phyloP scores from a whole-genome alignment of 257 asterid species.

The Jasminum sambac region DNA sequence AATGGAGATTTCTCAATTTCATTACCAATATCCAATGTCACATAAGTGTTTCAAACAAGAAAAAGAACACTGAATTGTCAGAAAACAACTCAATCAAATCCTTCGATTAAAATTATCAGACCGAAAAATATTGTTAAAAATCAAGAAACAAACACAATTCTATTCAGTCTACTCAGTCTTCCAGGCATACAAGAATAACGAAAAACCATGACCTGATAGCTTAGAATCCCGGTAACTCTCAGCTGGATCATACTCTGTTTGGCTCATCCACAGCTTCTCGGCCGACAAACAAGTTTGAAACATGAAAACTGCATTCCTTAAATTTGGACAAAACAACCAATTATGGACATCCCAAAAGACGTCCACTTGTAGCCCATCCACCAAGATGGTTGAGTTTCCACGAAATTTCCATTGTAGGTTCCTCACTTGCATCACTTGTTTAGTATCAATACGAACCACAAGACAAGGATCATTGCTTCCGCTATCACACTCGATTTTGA shows the following conservation, averaged over 20 bases:
- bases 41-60: background rate
- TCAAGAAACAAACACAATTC: slow-evolving; percentile 29
- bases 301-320: slow-evolving; percentile 47
- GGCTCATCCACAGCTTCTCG: slow-evolving; percentile 48
- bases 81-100: background rate
- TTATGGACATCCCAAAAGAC: slow-evolving; percentile 52
- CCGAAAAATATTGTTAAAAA: slow-evolving; percentile 25
- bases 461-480: slow-evolving; percentile 38
- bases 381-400: slow-evolving; percentile 45
- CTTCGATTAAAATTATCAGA: background rate
- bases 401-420: slow-evolving; percentile 50
- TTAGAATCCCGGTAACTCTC: slow-evolving; percentile 40
- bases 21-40: background rate
- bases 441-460: slow-evolving; percentile 39
- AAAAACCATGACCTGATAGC: slow-evolving; percentile 40
- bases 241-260: slow-evolving; percentile 37
- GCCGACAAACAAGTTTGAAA: slow-evolving; percentile 44
- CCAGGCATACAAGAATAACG: slow-evolving; percentile 48
- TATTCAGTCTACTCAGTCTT: slow-evolving; percentile 50
- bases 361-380: slow-evolving; percentile 44
- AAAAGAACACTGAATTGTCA: background rate
- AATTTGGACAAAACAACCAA: slow-evolving; percentile 41
- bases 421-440: slow-evolving; percentile 48
- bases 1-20: no score
- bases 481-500: slow-evolving; percentile 47